These are phyloP conservation scores for Vigna radiata DNA, from an alignment of 306 rosid genomes.

Conservation along the genomic window DNA sequence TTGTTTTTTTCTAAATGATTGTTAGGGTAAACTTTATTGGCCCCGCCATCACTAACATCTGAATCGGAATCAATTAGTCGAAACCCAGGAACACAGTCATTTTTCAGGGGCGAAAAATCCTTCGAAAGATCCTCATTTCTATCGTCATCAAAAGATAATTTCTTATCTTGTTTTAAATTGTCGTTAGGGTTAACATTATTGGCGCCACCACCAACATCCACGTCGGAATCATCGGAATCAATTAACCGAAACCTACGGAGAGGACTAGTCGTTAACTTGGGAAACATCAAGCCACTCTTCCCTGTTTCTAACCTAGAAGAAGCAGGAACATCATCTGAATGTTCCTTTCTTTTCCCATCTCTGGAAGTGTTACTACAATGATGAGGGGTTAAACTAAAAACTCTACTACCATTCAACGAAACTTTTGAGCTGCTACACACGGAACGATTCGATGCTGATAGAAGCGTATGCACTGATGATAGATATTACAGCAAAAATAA, in stretches of 20 bases:
- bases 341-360: constrained; percentile 54
- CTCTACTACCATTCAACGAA: constrained; percentile 61
- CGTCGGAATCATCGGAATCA: constrained; percentile 56
- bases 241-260: constrained; percentile 79
- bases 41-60: constrained; percentile 38
- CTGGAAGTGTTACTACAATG: constrained; percentile 46
- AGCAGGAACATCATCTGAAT: constrained; percentile 44
- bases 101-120: constrained; percentile 63
- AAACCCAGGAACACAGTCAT: constrained; percentile 53
- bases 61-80: constrained; percentile 52
- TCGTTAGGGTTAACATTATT: constrained; percentile 26
- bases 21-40: constrained; percentile 25
- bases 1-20: not conserved
- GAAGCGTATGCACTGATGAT: constrained; percentile 36
- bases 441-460: constrained; percentile 49
- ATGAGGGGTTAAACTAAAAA: constrained; percentile 40
- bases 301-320: constrained; percentile 51
- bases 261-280: constrained; percentile 73
- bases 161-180: not conserved
- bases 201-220: constrained; percentile 27
- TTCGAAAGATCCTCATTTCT: constrained; percentile 67
- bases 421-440: constrained; percentile 79
- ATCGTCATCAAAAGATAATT: constrained; percentile 22
- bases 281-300: constrained; percentile 52
- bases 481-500: constrained; percentile 15